Base-by-base conservation (phyloP, 129 eudicot genomes). In the Glebionis coronaria region DNA sequence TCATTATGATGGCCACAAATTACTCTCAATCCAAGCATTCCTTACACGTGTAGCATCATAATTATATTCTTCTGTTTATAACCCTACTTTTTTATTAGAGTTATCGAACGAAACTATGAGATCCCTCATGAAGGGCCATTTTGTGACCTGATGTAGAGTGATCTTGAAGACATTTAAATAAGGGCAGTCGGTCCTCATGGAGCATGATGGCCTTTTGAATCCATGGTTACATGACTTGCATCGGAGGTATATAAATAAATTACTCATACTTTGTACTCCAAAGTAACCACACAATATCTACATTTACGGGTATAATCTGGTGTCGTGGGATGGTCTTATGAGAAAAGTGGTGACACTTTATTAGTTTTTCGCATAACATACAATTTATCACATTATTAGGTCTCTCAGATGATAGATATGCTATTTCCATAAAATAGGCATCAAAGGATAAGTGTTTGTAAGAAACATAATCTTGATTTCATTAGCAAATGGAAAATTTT, bases 141-240 rank as follows among this genome's bases (percentile, higher is more conserved):
- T 72, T 93, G 99, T 81, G 99, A 93, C 69, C 83, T 93, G 19
- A 93, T 93, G 99, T 93, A 97, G 99, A 93, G 99, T 79, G 99
- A 93, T 56, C 99, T 97, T 76, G 99, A 93, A 89, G 99, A 93
- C 70, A 93, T 93, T 56, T 97, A 93, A 74, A 93, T 97, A 21
- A 89, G 99, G 99, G 97, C 99, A 4, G 99, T 93, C 54, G 89
- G 99, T 70, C 99, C 99, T 27, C 92, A 97, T 65, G 99, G 99
- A 62, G 99, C 99, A 29, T 97, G 99, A 54, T 93, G 97, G 99
- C 95, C 89, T 62, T 93, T 93, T 79, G 99, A 97, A 45, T 93
- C 99, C 56, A 86, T 97, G 70, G 99, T 93, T 63, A 93, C 99
- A 27, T n/a, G n/a, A n/a, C n/a, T n/a, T n/a, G n/a, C n/a, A n/a